Percentiles rank a stretch among this genome's conserved stretches.
Evolutionary conservation across 2,329 filamentous ascomycete species (phyloP).

Genomic region (Colletotrichum camelliae): DNA sequence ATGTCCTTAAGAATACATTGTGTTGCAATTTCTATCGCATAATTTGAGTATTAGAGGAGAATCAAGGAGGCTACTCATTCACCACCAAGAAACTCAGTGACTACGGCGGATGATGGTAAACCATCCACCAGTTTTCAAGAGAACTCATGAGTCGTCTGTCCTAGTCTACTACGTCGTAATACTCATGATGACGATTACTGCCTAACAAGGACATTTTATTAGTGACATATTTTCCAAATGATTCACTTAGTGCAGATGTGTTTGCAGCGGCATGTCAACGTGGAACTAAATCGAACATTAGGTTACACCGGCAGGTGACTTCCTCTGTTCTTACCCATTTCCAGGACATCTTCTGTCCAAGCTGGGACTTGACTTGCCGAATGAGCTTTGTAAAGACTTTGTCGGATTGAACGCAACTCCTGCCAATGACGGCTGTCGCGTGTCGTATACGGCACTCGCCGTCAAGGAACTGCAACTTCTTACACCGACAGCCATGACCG

Average conservation of each 20-base stretch:
- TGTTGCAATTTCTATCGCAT: fast-evolving
- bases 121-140: background rate
- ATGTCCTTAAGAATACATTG: background rate
- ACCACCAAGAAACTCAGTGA: background rate
- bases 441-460: background rate
- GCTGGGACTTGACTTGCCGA: background rate
- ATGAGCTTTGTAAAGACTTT: background rate
- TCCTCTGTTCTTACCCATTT: background rate
- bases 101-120: background rate
- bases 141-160: background rate
- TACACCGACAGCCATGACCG: background rate
- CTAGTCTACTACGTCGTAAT: background rate
- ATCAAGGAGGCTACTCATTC: background rate
- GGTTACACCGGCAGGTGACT: background rate
- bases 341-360: background rate
- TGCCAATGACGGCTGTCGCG: background rate
- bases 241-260: too few relatives aligned
- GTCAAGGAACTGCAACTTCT: background rate
- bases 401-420: too few relatives aligned
- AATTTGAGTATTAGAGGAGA: background rate
- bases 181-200: background rate
- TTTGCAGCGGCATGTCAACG: too few relatives aligned
- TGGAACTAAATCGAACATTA: background rate
- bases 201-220: too few relatives aligned
- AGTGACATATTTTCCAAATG: too few relatives aligned